Conservation (phyloP, 2,329 filamentous ascomycete genomes). For the Neofusicoccum sp. region DNA sequence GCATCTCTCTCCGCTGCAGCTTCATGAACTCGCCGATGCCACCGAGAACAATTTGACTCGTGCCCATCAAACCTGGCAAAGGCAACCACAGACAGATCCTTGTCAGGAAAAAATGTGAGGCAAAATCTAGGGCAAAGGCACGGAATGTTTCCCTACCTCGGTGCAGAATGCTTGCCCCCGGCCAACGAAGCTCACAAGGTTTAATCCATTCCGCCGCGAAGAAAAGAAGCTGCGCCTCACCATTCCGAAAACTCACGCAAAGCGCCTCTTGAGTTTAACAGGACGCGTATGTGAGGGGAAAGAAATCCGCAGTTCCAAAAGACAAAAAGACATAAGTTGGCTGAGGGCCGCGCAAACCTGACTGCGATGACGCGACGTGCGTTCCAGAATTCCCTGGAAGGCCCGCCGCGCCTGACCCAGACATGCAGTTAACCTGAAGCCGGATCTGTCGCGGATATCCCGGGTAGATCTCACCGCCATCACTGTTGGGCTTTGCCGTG, state of each 20-base stretch:
- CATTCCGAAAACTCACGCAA: background rate
- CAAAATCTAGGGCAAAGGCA: too few relatives aligned
- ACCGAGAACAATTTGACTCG: too few relatives aligned
- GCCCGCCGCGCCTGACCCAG: background rate
- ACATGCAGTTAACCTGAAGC: background rate
- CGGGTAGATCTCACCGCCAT: background rate
- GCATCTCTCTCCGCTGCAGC: too few relatives aligned
- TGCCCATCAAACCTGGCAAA: too few relatives aligned
- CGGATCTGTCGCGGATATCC: background rate
- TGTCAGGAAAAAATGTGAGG: too few relatives aligned
- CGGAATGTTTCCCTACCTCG: too few relatives aligned
- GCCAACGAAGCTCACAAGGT: background rate
- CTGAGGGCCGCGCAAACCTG: background rate
- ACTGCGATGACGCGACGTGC: background rate
- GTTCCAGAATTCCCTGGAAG: background rate
- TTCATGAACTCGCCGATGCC: too few relatives aligned
- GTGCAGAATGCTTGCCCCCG: too few relatives aligned
- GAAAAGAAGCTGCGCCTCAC: background rate
- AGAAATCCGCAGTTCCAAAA: too few relatives aligned
- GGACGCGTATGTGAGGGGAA: background rate
- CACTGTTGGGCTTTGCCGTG: too few relatives aligned
- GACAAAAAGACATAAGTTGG: background rate
- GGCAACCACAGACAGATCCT: too few relatives aligned
- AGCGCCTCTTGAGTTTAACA: background rate
- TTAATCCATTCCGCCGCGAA: background rate